Conservation (phyloP, 2,329 filamentous ascomycete species). For the Aureobasidium sp. region DNA sequence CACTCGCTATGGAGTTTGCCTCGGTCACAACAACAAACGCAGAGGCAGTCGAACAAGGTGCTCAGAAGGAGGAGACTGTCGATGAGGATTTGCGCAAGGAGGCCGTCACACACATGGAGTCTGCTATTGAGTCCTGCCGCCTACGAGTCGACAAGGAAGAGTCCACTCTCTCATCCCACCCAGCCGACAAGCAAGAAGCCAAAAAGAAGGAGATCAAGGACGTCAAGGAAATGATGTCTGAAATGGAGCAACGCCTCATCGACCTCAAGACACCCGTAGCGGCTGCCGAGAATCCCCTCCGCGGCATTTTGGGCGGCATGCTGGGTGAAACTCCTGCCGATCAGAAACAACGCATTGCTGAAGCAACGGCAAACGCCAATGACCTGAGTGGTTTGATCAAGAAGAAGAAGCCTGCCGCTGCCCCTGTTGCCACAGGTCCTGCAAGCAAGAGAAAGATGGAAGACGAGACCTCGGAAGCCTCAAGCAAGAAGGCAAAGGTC, state of each 20-base stretch:
- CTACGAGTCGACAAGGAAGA: conserved; percentile 65
- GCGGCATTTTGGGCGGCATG: conserved; percentile 57
- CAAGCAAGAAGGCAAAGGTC: neutral
- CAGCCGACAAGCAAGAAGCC: conserved; percentile 58
- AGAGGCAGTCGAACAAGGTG: conserved; percentile 38
- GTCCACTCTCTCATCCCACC: conserved; percentile 50
- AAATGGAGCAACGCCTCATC: conserved; percentile 68
- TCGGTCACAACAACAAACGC: conserved; percentile 62
- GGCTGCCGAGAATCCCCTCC: conserved; percentile 38
- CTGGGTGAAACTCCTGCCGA: conserved; percentile 56
- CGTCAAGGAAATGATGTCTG: conserved; percentile 68
- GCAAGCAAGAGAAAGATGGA: conserved; percentile 8
- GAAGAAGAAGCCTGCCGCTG: conserved; percentile 48
- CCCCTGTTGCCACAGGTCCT: neutral
- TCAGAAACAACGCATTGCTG: conserved; percentile 58
- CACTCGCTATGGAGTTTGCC: conserved; percentile 87
- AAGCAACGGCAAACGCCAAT: conserved; percentile 66
- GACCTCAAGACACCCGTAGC: conserved; percentile 56
- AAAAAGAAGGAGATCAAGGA: conserved; percentile 59
- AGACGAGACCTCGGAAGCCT: neutral
- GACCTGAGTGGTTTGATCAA: conserved; percentile 69
- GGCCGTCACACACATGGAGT: conserved; percentile 63
- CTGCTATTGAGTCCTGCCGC: conserved; percentile 65
- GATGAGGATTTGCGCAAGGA: conserved; percentile 66
- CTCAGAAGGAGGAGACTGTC: conserved; percentile 36